Conservation (phyloP, 1,139 yeast species). For the Taphrina deformans region DNA sequence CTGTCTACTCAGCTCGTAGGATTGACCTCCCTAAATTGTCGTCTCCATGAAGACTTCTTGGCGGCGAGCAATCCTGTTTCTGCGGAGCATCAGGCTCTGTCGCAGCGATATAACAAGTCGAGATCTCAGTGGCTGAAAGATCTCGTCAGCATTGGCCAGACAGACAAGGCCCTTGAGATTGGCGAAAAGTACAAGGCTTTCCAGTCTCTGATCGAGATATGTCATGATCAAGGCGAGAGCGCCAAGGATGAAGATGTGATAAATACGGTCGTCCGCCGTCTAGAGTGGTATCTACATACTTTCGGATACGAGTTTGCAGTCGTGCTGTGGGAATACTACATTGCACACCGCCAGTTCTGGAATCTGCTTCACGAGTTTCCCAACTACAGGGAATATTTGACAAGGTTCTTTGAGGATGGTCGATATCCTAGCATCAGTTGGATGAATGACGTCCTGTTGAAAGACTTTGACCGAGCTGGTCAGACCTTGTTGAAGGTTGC, state of each 20-base stretch:
- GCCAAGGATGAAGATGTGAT: constrained; percentile 42
- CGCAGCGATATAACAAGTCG: constrained; percentile 41
- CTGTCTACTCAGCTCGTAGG: constrained; percentile 42
- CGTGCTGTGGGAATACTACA: constrained; percentile 61
- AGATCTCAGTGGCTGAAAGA: constrained; percentile 58
- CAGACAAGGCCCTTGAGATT: constrained; percentile 59
- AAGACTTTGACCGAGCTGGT: constrained; percentile 56
- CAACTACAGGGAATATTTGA: constrained; percentile 54
- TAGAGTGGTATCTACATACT: constrained; percentile 58
- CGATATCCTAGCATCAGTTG: constrained; percentile 65
- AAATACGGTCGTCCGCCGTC: constrained; percentile 45
- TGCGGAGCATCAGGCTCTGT: constrained; percentile 8
- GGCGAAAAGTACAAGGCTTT: constrained; percentile 70
- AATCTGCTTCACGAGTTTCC: constrained; percentile 60
- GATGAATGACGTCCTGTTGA: constrained; percentile 64
- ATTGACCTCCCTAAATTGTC: constrained; percentile 44
- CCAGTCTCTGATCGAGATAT: constrained; percentile 62
- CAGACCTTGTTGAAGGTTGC: constrained; percentile 50
- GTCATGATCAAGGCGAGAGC: constrained; percentile 37
- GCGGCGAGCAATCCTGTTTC: constrained; percentile 24
- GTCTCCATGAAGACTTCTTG: constrained; percentile 43
- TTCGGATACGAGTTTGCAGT: constrained; percentile 72
- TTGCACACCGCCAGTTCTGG: constrained; percentile 57
- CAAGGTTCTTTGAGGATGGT: constrained; percentile 55
- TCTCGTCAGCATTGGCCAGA: constrained; percentile 53